Evolutionary conservation across 345 rosid genomes (phyloP).

Genomic region (Eucalyptus microcorys): DNA sequence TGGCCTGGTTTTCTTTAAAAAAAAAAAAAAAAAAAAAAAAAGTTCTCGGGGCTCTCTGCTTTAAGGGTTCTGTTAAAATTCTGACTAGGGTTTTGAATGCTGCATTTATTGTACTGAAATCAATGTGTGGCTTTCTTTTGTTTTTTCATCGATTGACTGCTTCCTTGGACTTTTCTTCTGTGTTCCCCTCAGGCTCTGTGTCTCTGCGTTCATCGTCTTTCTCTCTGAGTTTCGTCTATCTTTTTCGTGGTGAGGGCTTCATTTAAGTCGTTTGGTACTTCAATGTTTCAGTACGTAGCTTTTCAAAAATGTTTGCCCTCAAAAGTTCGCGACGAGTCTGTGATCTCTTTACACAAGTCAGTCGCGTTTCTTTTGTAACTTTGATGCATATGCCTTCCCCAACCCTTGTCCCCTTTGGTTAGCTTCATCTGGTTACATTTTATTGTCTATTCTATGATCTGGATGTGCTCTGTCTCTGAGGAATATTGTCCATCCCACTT

Average conservation of each 20-base stretch:
- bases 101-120: slow-evolving; percentile 48
- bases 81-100: slow-evolving; percentile 47
- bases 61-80: slow-evolving; percentile 13
- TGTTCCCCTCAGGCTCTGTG: slow-evolving; percentile 5
- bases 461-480: slow-evolving; percentile 7
- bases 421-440: background rate
- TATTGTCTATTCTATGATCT: slow-evolving; percentile 1
- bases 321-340: background rate
- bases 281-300: background rate
- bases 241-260: slow-evolving; percentile 6
- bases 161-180: slow-evolving; percentile 4
- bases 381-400: background rate
- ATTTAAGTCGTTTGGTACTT: slow-evolving; percentile 7
- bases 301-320: background rate
- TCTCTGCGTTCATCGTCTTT: background rate
- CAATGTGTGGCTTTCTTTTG: slow-evolving; percentile 20
- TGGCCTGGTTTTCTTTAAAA: slow-evolving; percentile 1
- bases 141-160: slow-evolving; percentile 38
- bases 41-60: background rate
- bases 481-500: background rate
- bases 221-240: slow-evolving; percentile 4
- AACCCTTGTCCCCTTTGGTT: background rate
- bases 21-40: background rate
- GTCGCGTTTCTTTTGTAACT: background rate
- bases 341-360: background rate